Conservation (phyloP, 257 asterid species). For the Solanum dulcamara region DNA sequence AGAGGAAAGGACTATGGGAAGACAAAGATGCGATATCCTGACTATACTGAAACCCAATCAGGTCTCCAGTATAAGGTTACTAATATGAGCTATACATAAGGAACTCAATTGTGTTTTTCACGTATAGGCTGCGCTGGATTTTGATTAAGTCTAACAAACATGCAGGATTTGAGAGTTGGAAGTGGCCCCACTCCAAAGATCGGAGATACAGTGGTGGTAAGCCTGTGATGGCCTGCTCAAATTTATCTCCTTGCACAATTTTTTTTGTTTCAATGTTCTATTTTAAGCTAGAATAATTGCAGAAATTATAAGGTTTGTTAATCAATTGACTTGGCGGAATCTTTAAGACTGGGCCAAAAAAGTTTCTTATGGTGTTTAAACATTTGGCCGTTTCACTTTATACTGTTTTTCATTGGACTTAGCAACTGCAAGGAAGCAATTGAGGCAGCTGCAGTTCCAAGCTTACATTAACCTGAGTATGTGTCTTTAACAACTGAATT, state of each 20-base stretch:
- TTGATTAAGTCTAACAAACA: conserved; percentile 12
- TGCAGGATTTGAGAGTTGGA: conserved; percentile 86
- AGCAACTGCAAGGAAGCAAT: neutral
- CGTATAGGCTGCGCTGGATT: neutral
- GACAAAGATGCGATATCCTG: conserved; percentile 87
- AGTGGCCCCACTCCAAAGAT: conserved; percentile 64
- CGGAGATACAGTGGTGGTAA: conserved; percentile 87
- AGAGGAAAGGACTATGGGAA: conserved; percentile 96
- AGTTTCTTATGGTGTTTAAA: neutral
- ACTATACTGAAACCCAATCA: conserved; percentile 67
- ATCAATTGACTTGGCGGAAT: neutral
- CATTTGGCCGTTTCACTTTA: neutral
- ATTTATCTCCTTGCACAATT: neutral
- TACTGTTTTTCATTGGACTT: neutral
- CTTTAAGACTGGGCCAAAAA: neutral
- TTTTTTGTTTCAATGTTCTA: neutral
- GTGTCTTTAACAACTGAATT: conserved; percentile 7
- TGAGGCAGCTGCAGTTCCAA: neutral
- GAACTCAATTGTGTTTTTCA: conserved; percentile 8
- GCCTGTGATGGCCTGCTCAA: conserved; percentile 4
- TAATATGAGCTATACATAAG: conserved; percentile 6
- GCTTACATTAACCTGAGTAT: neutral
- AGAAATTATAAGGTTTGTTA: neutral
- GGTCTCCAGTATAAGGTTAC: conserved; percentile 96
- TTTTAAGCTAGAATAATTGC: neutral